Percentiles rank a stretch among this genome's conserved stretches.
Conservation (phyloP, 768 basidiomycete genomes). For the Mycena pura region DNA sequence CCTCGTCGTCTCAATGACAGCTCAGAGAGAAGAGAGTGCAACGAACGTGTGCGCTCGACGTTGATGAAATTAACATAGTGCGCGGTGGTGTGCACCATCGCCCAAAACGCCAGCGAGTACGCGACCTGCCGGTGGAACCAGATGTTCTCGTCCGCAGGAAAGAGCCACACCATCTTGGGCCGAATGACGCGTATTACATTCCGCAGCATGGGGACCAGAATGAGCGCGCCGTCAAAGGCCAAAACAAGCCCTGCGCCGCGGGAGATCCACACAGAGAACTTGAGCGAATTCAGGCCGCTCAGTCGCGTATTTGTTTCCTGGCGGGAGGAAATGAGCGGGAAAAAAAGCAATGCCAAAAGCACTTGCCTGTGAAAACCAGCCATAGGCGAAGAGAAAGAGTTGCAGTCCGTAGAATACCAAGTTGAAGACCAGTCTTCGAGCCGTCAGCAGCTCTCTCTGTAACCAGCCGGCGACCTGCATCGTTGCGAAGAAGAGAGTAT, state of each 20-base stretch:
- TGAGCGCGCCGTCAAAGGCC: slow-evolving; percentile 86
- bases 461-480: slow-evolving; percentile 77
- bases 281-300: slow-evolving; percentile 77
- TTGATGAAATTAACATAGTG: slow-evolving; percentile 95
- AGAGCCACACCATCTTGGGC: slow-evolving; percentile 78
- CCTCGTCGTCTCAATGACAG: neutral
- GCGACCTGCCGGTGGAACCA: slow-evolving; percentile 97
- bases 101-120: slow-evolving; percentile 92
- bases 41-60: slow-evolving; percentile 83
- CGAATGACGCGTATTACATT: slow-evolving; percentile 86
- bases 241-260: slow-evolving; percentile 92
- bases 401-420: slow-evolving; percentile 83
- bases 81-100: slow-evolving; percentile 90
- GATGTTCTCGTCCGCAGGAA: slow-evolving; percentile 93
- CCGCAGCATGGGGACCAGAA: slow-evolving; percentile 88
- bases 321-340: neutral
- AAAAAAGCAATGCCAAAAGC: neutral
- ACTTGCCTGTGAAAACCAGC: slow-evolving; percentile 86
- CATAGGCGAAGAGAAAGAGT: slow-evolving; percentile 75
- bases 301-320: slow-evolving; percentile 69
- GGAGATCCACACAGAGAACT: slow-evolving; percentile 87
- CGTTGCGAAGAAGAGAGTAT: neutral
- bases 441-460: slow-evolving; percentile 68
- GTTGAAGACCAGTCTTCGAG: slow-evolving; percentile 73
- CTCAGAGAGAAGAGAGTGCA: neutral